These are phyloP conservation scores for Petunia secreta DNA, from an alignment of 257 asterid genomes.

Conservation along the genomic window DNA sequence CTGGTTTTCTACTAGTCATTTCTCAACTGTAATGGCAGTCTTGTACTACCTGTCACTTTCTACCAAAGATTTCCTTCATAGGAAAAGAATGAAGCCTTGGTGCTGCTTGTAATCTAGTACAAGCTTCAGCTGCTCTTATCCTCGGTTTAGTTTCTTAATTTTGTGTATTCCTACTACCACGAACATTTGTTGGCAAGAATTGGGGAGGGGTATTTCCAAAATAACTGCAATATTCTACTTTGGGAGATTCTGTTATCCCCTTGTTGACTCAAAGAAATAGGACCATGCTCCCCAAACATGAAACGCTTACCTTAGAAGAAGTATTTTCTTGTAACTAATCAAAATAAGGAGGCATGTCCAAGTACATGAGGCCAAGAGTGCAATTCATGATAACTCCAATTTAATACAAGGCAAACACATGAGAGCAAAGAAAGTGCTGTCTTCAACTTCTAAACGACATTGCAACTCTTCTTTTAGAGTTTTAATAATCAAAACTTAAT, in stretches of 20 bases:
- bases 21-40: constrained; percentile 50
- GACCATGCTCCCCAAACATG: no score
- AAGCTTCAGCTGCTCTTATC: background rate
- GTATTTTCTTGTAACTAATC: no score
- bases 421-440: no score
- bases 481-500: background rate
- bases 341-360: no score
- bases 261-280: no score
- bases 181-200: background rate
- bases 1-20: constrained; percentile 69
- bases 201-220: background rate
- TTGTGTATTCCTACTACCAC: no score
- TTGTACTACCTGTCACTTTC: constrained; percentile 58
- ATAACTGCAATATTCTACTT: no score
- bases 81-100: constrained; percentile 50
- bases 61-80: constrained; percentile 56
- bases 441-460: background rate
- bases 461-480: background rate
- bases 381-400: no score
- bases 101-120: background rate
- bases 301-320: no score
- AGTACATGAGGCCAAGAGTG: no score
- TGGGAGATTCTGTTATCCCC: no score
- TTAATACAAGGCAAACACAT: no score
- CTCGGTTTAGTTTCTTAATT: background rate